Conservation (phyloP, 129 eudicot species). For the Artemisia tridentata region DNA sequence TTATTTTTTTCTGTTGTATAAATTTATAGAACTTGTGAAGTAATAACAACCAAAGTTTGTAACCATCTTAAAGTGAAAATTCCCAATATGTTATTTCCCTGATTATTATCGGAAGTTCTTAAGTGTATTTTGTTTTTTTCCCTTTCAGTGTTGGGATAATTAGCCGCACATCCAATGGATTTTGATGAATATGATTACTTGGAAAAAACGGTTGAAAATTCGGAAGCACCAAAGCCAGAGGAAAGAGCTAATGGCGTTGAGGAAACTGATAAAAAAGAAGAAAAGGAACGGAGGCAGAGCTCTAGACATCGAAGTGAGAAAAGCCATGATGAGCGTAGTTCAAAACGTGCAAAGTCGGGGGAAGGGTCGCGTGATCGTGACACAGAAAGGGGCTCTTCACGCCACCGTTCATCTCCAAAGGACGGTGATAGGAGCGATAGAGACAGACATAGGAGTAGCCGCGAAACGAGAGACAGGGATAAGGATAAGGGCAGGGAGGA, state of each 20-base stretch:
- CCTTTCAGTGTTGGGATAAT: constrained; percentile 12
- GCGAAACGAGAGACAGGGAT: constrained; percentile 56
- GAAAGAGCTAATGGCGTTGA: constrained; percentile 54
- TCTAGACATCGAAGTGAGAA: constrained; percentile 60
- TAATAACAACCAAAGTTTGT: not conserved
- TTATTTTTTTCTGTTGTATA: not conserved
- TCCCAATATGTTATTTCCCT: not conserved
- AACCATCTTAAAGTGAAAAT: constrained; percentile 14
- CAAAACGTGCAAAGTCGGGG: constrained; percentile 58
- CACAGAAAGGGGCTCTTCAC: constrained; percentile 65
- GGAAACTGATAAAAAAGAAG: constrained; percentile 38
- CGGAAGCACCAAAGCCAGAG: constrained; percentile 44
- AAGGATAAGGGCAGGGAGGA: constrained; percentile 43
- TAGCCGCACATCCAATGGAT: constrained; percentile 44
- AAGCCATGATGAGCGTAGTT: constrained; percentile 42
- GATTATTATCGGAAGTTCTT: constrained; percentile 13
- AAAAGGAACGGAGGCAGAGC: constrained; percentile 49
- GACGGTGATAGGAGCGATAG: constrained; percentile 66
- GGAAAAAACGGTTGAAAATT: constrained; percentile 71
- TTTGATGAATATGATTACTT: constrained; percentile 86
- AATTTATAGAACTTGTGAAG: not conserved
- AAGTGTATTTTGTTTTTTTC: constrained; percentile 12
- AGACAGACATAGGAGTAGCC: constrained; percentile 53
- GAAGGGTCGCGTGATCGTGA: constrained; percentile 59
- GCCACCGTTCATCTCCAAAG: constrained; percentile 56